Percentiles rank a stretch among this genome's conserved stretches.
Evolutionary conservation across 208 protist species (phyloP).

Genomic region (Plasmodiophora brassicae): DNA sequence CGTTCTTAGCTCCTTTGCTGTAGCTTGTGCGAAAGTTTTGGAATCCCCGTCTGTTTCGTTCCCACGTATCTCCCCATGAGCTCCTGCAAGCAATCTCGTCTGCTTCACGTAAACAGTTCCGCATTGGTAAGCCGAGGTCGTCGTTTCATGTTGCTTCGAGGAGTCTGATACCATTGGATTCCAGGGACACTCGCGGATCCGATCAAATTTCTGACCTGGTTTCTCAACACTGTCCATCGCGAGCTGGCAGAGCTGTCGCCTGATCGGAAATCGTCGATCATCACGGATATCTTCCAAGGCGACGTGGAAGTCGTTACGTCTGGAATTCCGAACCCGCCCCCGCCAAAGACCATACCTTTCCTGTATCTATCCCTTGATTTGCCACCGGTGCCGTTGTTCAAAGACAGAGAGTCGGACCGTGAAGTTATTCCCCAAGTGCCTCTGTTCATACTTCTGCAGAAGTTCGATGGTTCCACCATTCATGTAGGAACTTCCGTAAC

Average conservation of each 20-base stretch:
- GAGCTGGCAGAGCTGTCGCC: background rate
- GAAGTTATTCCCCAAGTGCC: constrained; percentile 37
- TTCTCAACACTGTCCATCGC: constrained; percentile 32
- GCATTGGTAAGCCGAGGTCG: constrained; percentile 25
- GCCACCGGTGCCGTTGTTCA: constrained; percentile 19
- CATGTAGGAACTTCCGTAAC: too few relatives aligned
- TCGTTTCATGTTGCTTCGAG: background rate
- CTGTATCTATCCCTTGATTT: constrained; percentile 23
- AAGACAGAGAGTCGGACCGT: constrained; percentile 19
- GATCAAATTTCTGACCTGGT: constrained; percentile 30
- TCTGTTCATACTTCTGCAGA: background rate
- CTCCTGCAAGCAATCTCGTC: constrained; percentile 11
- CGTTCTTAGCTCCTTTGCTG: too few relatives aligned
- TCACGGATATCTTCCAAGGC: constrained; percentile 24
- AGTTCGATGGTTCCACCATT: constrained; percentile 26
- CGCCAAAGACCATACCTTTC: background rate
- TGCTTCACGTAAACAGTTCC: constrained; percentile 19
- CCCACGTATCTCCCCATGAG: constrained; percentile 26
- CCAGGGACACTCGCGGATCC: background rate
- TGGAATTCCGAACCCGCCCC: background rate
- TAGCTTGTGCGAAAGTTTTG: constrained; percentile 33
- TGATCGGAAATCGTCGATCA: constrained; percentile 8
- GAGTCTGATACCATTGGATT: background rate
- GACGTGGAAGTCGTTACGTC: background rate
- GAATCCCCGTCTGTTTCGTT: background rate